phyloP scores from a whole-genome alignment of 257 asterid species.

The Ehretia macrophylla region DNA sequence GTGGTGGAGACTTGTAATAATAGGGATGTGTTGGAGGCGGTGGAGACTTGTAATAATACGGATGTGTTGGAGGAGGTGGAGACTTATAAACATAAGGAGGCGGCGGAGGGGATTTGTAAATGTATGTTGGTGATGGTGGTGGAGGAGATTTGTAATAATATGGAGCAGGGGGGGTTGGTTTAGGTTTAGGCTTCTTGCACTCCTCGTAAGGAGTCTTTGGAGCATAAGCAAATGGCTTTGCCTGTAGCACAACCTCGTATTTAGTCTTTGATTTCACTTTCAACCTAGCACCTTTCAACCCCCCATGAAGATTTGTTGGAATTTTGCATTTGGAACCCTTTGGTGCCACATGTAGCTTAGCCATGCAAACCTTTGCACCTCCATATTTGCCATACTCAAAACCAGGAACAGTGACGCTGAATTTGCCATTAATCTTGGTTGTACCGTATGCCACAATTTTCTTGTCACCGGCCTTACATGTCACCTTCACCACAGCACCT shows the following conservation, averaged over 20 bases:
- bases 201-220: conserved; percentile 46
- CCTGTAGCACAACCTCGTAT: conserved; percentile 58
- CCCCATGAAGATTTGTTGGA: conserved; percentile 49
- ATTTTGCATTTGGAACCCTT: conserved; percentile 55
- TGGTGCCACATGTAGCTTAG: conserved; percentile 66
- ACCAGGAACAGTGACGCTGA: conserved; percentile 43
- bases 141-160: conserved; percentile 60
- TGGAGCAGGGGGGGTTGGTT: conserved; percentile 47
- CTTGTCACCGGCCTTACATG: conserved; percentile 54
- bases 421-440: conserved; percentile 69
- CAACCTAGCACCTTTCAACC: conserved; percentile 55
- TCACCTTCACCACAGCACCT: conserved; percentile 82
- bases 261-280: conserved; percentile 53
- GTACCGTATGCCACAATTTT: conserved; percentile 56
- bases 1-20: conserved; percentile 13
- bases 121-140: conserved; percentile 31
- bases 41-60: conserved; percentile 29
- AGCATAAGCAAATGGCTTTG: conserved; percentile 72
- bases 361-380: conserved; percentile 54
- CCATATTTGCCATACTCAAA: conserved; percentile 55
- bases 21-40: conserved; percentile 6
- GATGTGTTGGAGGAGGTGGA: conserved; percentile 28
- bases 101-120: conserved; percentile 39
- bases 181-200: conserved; percentile 43
- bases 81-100: conserved; percentile 11